Percentiles rank a stretch among this genome's conserved stretches.
These are phyloP conservation scores for Iris pallida DNA, from an alignment of 116 monocot species.

Conservation along the genomic window DNA sequence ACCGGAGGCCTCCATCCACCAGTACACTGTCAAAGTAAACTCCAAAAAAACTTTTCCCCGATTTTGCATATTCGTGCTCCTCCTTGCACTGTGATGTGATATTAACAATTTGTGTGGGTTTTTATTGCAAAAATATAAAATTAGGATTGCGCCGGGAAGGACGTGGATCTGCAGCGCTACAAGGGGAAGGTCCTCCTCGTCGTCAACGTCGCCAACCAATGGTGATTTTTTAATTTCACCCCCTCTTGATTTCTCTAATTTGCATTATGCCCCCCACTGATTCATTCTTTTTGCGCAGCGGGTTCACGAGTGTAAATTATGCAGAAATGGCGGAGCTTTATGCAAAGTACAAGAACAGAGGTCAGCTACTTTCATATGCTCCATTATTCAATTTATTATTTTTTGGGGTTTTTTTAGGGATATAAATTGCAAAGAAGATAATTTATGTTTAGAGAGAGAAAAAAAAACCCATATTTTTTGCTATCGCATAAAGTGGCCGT, in stretches of 20 bases:
- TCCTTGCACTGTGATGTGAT: not conserved
- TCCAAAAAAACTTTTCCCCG: not conserved
- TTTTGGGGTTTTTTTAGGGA: too few relatives aligned
- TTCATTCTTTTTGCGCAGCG: constrained; percentile 23
- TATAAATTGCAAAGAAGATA: too few relatives aligned
- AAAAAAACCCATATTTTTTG: too few relatives aligned
- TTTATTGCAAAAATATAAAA: not conserved
- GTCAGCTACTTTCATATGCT: constrained; percentile 22
- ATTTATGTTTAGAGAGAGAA: too few relatives aligned
- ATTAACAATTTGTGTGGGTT: too few relatives aligned
- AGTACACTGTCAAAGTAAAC: constrained; percentile 41
- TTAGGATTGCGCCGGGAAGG: constrained; percentile 47
- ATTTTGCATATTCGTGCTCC: not conserved
- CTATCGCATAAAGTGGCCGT: too few relatives aligned
- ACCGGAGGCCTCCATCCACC: constrained; percentile 31
- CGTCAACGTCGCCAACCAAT: constrained; percentile 70
- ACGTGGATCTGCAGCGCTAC: constrained; percentile 35
- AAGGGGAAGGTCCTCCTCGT: constrained; percentile 47
- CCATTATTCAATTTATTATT: too few relatives aligned
- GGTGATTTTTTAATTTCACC: constrained; percentile 20
- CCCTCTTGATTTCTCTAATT: not conserved
- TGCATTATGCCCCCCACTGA: not conserved
- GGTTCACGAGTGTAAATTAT: constrained; percentile 76
- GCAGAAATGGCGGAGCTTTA: constrained; percentile 76
- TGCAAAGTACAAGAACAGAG: constrained; percentile 66